Conservation (phyloP, 805 yeast genomes). For the Lipomyces mesembrius region DNA sequence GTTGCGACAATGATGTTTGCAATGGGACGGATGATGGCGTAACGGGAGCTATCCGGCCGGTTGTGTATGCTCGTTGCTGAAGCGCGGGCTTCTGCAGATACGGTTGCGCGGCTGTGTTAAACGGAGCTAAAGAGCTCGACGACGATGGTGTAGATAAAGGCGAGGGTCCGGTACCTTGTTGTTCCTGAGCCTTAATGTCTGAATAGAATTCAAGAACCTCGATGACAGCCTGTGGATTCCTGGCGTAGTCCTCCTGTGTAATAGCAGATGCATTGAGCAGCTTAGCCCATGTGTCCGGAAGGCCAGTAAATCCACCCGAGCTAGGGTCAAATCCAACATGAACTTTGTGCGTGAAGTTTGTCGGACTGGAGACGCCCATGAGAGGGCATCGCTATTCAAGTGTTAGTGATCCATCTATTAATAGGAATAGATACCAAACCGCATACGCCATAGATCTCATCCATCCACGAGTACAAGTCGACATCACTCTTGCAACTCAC, state of each 20-base stretch:
- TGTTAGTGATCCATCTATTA: neutral
- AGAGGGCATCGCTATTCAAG: conserved; percentile 45
- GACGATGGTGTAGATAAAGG: conserved; percentile 25
- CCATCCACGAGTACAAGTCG: conserved; percentile 89
- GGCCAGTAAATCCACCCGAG: conserved; percentile 86
- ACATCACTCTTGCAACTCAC: conserved; percentile 77
- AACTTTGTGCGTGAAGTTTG: conserved; percentile 91
- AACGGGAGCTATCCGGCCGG: conserved; percentile 20
- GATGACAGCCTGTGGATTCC: conserved; percentile 92
- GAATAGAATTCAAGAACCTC: conserved; percentile 83
- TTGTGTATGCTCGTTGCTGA: conserved; percentile 14
- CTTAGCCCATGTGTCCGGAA: conserved; percentile 92
- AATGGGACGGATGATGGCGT: neutral
- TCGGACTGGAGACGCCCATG: conserved; percentile 79
- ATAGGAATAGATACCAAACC: neutral
- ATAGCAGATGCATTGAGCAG: conserved; percentile 84
- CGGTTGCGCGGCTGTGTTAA: conserved; percentile 43
- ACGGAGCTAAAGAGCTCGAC: conserved; percentile 30
- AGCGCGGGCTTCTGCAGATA: conserved; percentile 31
- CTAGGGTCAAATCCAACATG: conserved; percentile 89
- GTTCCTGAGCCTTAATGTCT: conserved; percentile 40
- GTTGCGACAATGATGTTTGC: neutral
- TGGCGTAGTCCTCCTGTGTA: conserved; percentile 82
- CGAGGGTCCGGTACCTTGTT: conserved; percentile 34
- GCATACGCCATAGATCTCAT: conserved; percentile 61